Conservation (phyloP, 1,139 yeast species). For the Scheffersomyces segobiensis region DNA sequence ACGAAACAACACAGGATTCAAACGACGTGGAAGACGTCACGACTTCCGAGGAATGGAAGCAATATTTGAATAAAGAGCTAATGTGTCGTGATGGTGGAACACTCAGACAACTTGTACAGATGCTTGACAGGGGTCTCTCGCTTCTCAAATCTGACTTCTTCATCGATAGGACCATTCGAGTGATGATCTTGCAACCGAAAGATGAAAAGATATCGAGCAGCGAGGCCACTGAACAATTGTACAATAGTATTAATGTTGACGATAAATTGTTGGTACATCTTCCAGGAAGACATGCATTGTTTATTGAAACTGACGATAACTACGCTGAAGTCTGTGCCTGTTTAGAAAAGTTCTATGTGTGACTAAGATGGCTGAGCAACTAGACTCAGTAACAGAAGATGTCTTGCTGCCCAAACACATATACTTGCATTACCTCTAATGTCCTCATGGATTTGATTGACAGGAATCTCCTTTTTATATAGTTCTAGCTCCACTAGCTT, state of each 20-base stretch:
- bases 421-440: not conserved
- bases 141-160: conserved; percentile 6
- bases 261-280: conserved; percentile 14
- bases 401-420: not conserved
- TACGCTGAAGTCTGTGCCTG: conserved; percentile 13
- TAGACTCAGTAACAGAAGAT: not conserved
- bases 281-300: conserved; percentile 19
- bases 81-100: conserved; percentile 19
- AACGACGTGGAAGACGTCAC: conserved; percentile 11
- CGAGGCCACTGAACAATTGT: conserved; percentile 15
- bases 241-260: conserved; percentile 13
- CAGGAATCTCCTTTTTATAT: conserved; percentile 12
- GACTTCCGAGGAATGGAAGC: conserved; percentile 17
- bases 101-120: conserved; percentile 17
- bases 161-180: conserved; percentile 2
- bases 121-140: conserved; percentile 19
- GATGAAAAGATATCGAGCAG: conserved; percentile 18
- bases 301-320: conserved; percentile 20
- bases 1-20: not conserved
- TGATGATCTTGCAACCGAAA: conserved; percentile 16
- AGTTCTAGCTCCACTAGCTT: conserved; percentile 6
- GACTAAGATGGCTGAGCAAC: not conserved
- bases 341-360: conserved; percentile 10
- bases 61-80: conserved; percentile 17
- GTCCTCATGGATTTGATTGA: not conserved